Evolutionary conservation across 495 filamentous ascomycete genomes (phyloP).

Genomic region (Aspergillus ostianus): DNA sequence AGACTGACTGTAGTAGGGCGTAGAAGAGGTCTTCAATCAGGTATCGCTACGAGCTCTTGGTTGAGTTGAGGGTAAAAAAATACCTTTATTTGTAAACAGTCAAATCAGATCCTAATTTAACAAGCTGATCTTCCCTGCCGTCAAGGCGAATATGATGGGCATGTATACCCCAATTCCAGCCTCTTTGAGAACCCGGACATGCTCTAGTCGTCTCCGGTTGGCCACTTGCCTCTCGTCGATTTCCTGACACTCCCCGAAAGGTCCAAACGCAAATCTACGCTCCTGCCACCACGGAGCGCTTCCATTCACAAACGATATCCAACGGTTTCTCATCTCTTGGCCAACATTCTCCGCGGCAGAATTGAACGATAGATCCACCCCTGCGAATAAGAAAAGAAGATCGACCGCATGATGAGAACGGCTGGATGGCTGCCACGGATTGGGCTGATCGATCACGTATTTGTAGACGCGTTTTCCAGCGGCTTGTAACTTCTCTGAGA

Average conservation of each 20-base stretch:
- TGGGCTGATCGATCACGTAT: constrained; percentile 42
- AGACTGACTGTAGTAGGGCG: neutral
- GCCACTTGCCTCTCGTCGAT: constrained; percentile 35
- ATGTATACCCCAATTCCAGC: constrained; percentile 31
- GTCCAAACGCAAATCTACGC: constrained; percentile 34
- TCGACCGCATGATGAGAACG: constrained; percentile 47
- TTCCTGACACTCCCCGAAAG: constrained; percentile 34
- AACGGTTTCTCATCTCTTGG: constrained; percentile 34
- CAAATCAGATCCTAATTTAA: constrained; percentile 25
- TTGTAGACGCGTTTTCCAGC: constrained; percentile 34
- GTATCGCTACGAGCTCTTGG: neutral
- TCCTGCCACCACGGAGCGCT: constrained; percentile 29
- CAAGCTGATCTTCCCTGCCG: constrained; percentile 39
- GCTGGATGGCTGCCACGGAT: constrained; percentile 44
- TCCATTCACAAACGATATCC: constrained; percentile 36
- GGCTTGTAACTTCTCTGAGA: constrained; percentile 29
- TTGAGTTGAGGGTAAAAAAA: neutral
- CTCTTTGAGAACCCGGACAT: constrained; percentile 28
- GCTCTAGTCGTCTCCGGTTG: constrained; percentile 27
- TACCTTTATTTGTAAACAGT: neutral
- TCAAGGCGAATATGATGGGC: constrained; percentile 34
- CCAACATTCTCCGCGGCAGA: constrained; percentile 30
- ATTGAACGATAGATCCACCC: constrained; percentile 33
- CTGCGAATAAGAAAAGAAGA: constrained; percentile 41
- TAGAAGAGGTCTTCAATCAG: no score